Evolutionary conservation across 768 basidiomycete species (phyloP).

Genomic region (Tulasnella sp.): DNA sequence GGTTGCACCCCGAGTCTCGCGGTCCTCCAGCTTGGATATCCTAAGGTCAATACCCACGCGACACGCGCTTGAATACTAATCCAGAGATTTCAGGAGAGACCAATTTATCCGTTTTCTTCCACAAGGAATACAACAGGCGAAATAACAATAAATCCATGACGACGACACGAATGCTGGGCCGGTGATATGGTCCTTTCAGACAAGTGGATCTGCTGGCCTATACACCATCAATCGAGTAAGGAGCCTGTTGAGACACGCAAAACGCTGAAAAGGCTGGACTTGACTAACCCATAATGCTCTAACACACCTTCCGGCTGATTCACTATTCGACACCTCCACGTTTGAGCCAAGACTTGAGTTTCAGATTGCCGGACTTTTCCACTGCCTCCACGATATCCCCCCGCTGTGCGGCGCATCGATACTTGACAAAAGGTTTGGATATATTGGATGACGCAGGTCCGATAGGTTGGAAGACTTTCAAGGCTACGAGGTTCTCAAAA

Average conservation of each 20-base stretch:
- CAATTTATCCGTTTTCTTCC: too few relatives aligned
- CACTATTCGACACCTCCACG: slow-evolving; percentile 43
- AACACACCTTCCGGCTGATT: background rate
- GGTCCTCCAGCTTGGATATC: too few relatives aligned
- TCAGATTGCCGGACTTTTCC: slow-evolving; percentile 66
- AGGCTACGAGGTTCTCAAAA: slow-evolving; percentile 68
- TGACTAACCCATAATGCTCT: background rate
- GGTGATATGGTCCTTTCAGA: too few relatives aligned
- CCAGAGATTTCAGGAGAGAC: too few relatives aligned
- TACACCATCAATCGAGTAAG: background rate
- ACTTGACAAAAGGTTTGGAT: slow-evolving; percentile 72
- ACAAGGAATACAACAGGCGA: too few relatives aligned
- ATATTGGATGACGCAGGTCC: slow-evolving; percentile 54
- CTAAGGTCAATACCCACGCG: too few relatives aligned
- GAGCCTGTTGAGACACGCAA: background rate
- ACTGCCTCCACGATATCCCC: slow-evolving; percentile 69
- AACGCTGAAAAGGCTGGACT: background rate
- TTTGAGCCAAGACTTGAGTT: slow-evolving; percentile 76
- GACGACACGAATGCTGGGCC: too few relatives aligned
- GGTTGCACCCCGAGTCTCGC: too few relatives aligned
- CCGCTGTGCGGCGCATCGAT: slow-evolving; percentile 66
- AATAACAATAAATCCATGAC: too few relatives aligned
- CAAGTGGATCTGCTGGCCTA: too few relatives aligned
- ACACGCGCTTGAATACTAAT: too few relatives aligned
- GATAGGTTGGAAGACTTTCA: slow-evolving; percentile 59